phyloP scores from a whole-genome alignment of 1,139 yeast genomes.

The Kodamaea suecica region DNA sequence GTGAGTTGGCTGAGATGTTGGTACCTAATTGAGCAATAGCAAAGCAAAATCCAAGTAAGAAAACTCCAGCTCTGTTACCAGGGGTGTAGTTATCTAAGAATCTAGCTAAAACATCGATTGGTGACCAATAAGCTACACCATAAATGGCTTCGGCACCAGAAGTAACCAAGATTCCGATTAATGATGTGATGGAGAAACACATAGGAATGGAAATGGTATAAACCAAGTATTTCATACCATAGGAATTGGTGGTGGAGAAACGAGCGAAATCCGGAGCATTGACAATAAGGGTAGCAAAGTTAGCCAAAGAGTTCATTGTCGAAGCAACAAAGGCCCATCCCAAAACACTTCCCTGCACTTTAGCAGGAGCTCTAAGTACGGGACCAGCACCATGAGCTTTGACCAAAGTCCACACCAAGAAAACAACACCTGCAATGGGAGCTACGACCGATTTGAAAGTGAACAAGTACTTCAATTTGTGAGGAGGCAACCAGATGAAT shows the following conservation, averaged over 20 bases:
- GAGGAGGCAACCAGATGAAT: slow-evolving; percentile 78
- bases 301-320: slow-evolving; percentile 77
- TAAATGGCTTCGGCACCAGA: slow-evolving; percentile 73
- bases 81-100: slow-evolving; percentile 61
- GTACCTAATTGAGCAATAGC: slow-evolving; percentile 87
- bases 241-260: slow-evolving; percentile 55
- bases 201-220: slow-evolving; percentile 66
- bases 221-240: slow-evolving; percentile 42
- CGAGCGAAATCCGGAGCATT: slow-evolving; percentile 91
- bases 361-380: slow-evolving; percentile 51
- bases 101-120: slow-evolving; percentile 68
- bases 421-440: slow-evolving; percentile 77
- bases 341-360: slow-evolving; percentile 54
- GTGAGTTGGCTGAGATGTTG: slow-evolving; percentile 86
- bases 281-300: slow-evolving; percentile 81
- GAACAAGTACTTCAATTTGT: slow-evolving; percentile 74
- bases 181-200: slow-evolving; percentile 74
- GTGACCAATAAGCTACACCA: slow-evolving; percentile 79
- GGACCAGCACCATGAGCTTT: slow-evolving; percentile 76
- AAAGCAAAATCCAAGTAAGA: slow-evolving; percentile 72
- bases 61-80: slow-evolving; percentile 81
- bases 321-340: slow-evolving; percentile 83
- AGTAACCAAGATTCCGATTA: slow-evolving; percentile 84
- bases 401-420: slow-evolving; percentile 75
- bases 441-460: slow-evolving; percentile 73